These are phyloP conservation scores for Penicillium ucsense DNA, from an alignment of 495 filamentous ascomycete species.

Conservation along the genomic window DNA sequence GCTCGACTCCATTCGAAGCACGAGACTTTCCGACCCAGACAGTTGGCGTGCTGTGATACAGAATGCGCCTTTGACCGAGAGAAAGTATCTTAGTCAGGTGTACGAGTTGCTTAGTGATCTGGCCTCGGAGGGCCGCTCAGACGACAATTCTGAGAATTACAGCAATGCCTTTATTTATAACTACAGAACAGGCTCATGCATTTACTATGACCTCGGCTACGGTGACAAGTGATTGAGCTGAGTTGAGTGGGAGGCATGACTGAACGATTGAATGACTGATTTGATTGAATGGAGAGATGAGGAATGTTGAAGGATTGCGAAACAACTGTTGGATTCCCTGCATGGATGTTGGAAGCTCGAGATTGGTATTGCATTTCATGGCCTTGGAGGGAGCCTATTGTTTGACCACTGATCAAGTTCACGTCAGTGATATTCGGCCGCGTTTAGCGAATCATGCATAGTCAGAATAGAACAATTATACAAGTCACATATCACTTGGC, in stretches of 20 bases:
- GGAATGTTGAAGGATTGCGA: not conserved
- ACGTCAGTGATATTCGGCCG: too few species aligned
- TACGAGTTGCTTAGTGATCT: slow-evolving; percentile 63
- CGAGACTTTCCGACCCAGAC: slow-evolving; percentile 70
- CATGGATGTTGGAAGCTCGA: too few species aligned
- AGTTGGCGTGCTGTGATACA: slow-evolving; percentile 81
- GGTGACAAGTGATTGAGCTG: slow-evolving; percentile 15
- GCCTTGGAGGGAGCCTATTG: too few species aligned
- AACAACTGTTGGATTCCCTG: too few species aligned
- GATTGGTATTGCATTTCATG: too few species aligned
- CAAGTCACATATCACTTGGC: too few species aligned
- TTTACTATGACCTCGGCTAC: slow-evolving; percentile 61
- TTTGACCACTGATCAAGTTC: too few species aligned
- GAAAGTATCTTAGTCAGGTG: slow-evolving; percentile 78
- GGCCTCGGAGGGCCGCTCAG: slow-evolving; percentile 38
- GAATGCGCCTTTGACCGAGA: slow-evolving; percentile 62
- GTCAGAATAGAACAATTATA: too few species aligned
- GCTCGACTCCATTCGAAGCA: slow-evolving; percentile 68
- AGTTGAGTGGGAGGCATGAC: not conserved
- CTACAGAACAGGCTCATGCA: slow-evolving; percentile 62
- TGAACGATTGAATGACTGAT: slow-evolving; percentile 5
- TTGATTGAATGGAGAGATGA: not conserved
- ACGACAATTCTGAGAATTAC: slow-evolving; percentile 38
- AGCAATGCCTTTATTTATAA: slow-evolving; percentile 75
- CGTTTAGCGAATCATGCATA: too few species aligned